Evolutionary conservation across 225 moss, liverwort and hornwort species (phyloP).

Genomic region (Physcomitrium patens): DNA sequence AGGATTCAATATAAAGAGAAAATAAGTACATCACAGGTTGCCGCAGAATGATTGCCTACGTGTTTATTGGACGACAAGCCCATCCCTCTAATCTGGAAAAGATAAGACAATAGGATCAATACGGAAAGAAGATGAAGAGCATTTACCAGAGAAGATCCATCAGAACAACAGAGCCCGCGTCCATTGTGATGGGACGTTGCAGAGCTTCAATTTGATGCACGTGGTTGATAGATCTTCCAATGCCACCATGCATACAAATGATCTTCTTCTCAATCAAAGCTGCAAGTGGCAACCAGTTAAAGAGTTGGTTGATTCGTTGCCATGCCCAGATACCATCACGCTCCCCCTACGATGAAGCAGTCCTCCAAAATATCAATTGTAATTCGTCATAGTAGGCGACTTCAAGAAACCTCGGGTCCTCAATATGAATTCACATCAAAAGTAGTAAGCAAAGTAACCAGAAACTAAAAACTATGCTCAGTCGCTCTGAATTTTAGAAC

Average conservation of each 20-base stretch:
- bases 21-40: background rate
- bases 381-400: background rate
- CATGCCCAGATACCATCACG: conserved; percentile 84
- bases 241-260: conserved; percentile 92
- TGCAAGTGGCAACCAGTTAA: conserved; percentile 85
- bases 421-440: background rate
- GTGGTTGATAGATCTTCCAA: conserved; percentile 81
- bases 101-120: conserved; percentile 8
- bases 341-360: conserved; percentile 61
- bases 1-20: background rate
- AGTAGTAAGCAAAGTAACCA: conserved; percentile 17
- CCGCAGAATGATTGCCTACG: background rate
- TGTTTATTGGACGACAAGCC: background rate
- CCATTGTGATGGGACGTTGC: conserved; percentile 87
- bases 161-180: conserved; percentile 81
- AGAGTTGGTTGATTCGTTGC: conserved; percentile 83
- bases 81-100: background rate
- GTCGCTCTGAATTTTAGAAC: background rate
- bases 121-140: background rate
- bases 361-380: conserved; percentile 12
- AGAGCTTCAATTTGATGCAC: conserved; percentile 79
- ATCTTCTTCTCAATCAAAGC: conserved; percentile 86
- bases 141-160: conserved; percentile 86
- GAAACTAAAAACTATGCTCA: background rate
- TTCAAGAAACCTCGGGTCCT: conserved; percentile 1